Percentiles rank a stretch among this genome's conserved stretches.
Evolutionary conservation across 371 early-diverging fungal genomes (phyloP).

Genomic region (Apophysomyces sp.): DNA sequence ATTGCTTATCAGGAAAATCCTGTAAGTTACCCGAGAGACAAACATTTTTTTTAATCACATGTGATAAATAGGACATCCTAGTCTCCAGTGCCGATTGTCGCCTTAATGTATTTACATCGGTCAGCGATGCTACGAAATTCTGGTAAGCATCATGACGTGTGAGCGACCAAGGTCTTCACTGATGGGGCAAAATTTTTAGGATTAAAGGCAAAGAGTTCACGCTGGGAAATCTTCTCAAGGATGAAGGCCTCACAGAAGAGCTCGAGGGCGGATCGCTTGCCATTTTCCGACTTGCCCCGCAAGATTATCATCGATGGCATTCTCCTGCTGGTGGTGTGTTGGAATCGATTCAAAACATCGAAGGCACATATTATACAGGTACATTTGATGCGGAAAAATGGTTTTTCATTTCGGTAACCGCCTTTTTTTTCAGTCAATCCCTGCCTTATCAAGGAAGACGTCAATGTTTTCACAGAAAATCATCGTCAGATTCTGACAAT

Average conservation of each 20-base stretch:
- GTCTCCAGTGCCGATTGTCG: conserved; percentile 75
- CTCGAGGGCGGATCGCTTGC: conserved; percentile 71
- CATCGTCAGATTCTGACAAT: conserved; percentile 35
- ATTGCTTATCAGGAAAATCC: conserved; percentile 47
- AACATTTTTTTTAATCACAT: background rate
- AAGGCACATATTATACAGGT: conserved; percentile 40
- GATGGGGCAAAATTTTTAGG: no score
- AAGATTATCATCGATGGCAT: conserved; percentile 87
- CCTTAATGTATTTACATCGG: conserved; percentile 52
- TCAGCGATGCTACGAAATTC: conserved; percentile 54
- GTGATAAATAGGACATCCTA: conserved; percentile 10
- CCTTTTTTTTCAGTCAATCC: conserved; percentile 38
- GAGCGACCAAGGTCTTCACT: no score
- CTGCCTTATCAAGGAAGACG: conserved; percentile 36
- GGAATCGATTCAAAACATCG: conserved; percentile 15
- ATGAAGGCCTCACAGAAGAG: conserved; percentile 40
- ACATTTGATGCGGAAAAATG: background rate
- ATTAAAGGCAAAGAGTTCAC: conserved; percentile 75
- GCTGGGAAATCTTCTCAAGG: conserved; percentile 47
- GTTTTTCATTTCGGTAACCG: background rate
- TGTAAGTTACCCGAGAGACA: conserved; percentile 10
- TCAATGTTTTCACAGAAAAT: conserved; percentile 54
- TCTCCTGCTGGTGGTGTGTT: conserved; percentile 62
- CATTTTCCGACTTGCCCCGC: conserved; percentile 85
- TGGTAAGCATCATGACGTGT: conserved; percentile 45